Base-by-base conservation (phyloP, 257 asterid species). In the Plantago major region DNA sequence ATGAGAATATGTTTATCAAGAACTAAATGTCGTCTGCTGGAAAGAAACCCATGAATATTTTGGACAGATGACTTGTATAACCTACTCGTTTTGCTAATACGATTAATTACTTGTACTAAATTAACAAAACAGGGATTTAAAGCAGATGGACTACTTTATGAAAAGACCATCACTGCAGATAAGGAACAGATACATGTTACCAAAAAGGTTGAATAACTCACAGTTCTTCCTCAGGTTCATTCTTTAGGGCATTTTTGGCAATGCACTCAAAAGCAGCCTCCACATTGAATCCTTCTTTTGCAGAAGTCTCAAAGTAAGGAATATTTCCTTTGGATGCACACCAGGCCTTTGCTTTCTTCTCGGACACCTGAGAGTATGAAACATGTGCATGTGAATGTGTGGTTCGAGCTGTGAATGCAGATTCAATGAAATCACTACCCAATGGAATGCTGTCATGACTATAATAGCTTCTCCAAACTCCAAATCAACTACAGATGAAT, bases 281-380 rank as follows among this genome's bases (percentile, higher is more conserved):
- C 60, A 82, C 86, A 55, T 82, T 80, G 68, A 73, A 74, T 48
- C 86, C 89, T 72, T 79, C 89, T 67, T 82, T 82, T 28, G 89
- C 89, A 8, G 89, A 82, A 46, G 89, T 82, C 76, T 79, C 89
- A 60, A 82, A 79, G 78, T 82, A 82, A 9, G 89, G 84, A 46
- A 83, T 71, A 55, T 73, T 80, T 62, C 83, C 90, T 46, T 81
- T 83, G 42, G 90, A 69, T 30, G 85, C 83, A 72, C 90, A 80
- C 90, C 90, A 83, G 38, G 75, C 83, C 71, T 63, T 72, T 30
- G 89, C 89, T 52, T 78, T 79, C 73, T 79, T 82, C 76, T 79
- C 84, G 58, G 89, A 82, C 44, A 82, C 86, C 89, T 79, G 63
- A 63, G 63, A 17, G 45, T 49, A 30, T n/a, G 45, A 58, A 11